A percentile compares a stretch with the other conserved stretches of the same genome.
These are phyloP conservation scores for Boletus smithii DNA, from an alignment of 1,284 basidiomycete genomes.

Conservation along the genomic window DNA sequence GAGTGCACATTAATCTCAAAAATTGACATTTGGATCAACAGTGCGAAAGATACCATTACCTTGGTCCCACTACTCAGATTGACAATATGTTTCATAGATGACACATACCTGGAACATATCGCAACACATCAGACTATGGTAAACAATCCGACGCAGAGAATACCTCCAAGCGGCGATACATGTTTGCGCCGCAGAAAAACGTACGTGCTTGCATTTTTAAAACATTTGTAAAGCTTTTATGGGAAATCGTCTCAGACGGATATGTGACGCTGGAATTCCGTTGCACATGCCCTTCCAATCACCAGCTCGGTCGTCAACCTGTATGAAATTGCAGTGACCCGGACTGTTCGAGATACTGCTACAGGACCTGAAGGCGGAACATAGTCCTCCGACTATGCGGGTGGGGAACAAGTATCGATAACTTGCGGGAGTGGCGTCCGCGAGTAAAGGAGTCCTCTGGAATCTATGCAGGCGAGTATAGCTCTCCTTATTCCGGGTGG, in stretches of 20 bases:
- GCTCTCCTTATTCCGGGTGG: too few relatives aligned
- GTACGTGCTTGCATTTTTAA: too few relatives aligned
- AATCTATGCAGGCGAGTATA: conserved; percentile 12
- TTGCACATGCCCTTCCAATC: too few relatives aligned
- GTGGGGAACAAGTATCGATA: neutral
- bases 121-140: neutral
- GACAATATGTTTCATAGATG: neutral
- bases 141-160: neutral
- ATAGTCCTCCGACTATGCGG: neutral
- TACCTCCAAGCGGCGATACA: neutral
- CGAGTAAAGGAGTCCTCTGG: neutral
- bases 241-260: too few relatives aligned
- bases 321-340: too few relatives aligned
- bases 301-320: too few relatives aligned
- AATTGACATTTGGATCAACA: too few relatives aligned
- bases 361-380: neutral
- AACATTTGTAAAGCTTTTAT: too few relatives aligned
- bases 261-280: too few relatives aligned
- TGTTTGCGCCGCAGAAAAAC: neutral
- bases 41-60: too few relatives aligned
- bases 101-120: neutral
- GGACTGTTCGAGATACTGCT: too few relatives aligned
- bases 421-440: conserved; percentile 9
- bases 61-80: neutral
- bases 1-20: too few relatives aligned